Evolutionary conservation across 2,329 filamentous ascomycete species (phyloP), one percentile per base, ranked within the genome.

Genomic region (Microdochium paspali): DNA sequence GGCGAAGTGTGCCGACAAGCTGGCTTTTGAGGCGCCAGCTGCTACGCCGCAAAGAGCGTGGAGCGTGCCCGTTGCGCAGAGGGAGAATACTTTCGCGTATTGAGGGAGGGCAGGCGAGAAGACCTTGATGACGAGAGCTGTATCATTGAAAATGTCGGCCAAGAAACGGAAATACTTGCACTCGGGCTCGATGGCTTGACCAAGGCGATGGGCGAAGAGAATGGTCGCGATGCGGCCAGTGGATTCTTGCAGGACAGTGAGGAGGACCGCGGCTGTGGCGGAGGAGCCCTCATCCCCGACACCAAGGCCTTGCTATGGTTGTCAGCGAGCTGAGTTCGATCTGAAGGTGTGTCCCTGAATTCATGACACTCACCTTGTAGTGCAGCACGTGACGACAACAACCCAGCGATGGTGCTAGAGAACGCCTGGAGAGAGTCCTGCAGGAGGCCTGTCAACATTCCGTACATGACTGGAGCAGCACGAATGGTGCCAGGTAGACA

Each of bases 1-100:
- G 9, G 91, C 90, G 71, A 98, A 97, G 66, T 98, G 93, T 10
- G 88, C 86, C 61, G 87, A 93, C 55, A 98, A 68, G 51, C 86
- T 90, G 2, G 91, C 91, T 66, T 97, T 97, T 53, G 87, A 86
- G 47, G 88, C 90, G 12, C 87, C 89, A 1, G 89, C 91, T 0
- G 91, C 87, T 4, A 97, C 90, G 24, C 91, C 93, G 60, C 93
- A 97, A 1, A 96, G 68, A 0, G 76, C 71, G 2, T 77, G 67
- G 42, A 81, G 62, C 15, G 74, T 68, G 47, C 77, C 73, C 2
- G 75, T 71, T 0, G 62, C 62, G 4, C 74, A 70, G 44, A 82
- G 69, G 7, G 75, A 68, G 2, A 69, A 45, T 5, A 78, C 64
- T 55, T 78, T 79, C 24, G 68, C 66, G 44, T 65, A 64, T 1